Evolutionary conservation across 345 rosid genomes (phyloP), one percentile per base, ranked within the genome.

Genomic region (Bruguiera gymnorhiza): DNA sequence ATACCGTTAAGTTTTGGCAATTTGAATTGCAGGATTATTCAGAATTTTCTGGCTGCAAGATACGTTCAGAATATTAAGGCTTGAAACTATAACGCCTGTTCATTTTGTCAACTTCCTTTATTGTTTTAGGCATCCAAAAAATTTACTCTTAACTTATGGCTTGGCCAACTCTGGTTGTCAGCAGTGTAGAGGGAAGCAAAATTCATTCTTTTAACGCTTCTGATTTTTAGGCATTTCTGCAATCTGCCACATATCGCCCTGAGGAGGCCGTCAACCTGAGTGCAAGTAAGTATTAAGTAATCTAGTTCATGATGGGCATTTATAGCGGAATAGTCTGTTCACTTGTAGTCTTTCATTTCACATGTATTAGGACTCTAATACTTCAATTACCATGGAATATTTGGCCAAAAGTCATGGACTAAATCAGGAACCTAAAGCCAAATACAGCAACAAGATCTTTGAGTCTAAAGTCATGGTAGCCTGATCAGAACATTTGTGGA

Each of bases 211-310:
- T 36, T 71, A 53, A 53, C 18, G 76, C 43, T 61, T 63, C 76
- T 60, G 73, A 70, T 75, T 72, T 79, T 70, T 82, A 73, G 76
- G 63, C 69, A 36, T 74, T 74, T 52, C 76, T 72, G 73, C 80
- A 64, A 36, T 70, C 70, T 69, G 76, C 59, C 51, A 75, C 82
- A 61, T 72, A 74, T 79, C 58, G 32, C 63, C 48, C 79, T 57
- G 80, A 65, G 46, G 75, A 72, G 55, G 73, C 82, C 69, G 71
- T 79, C 61, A 71, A 77, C 61, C 68, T 65, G 75, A 76, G 73
- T 62, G 65, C 67, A 74, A 79, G 86, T 81, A 78, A 73, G 83
- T 60, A 66, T 66, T 62, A 9, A 29, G 32, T 37, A 61, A 24
- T 67, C 56, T 30, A 61, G 70, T 29, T 43, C 54, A 29, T 31